Conservation (phyloP, 331 rosid species). For the Acacia concinna region DNA sequence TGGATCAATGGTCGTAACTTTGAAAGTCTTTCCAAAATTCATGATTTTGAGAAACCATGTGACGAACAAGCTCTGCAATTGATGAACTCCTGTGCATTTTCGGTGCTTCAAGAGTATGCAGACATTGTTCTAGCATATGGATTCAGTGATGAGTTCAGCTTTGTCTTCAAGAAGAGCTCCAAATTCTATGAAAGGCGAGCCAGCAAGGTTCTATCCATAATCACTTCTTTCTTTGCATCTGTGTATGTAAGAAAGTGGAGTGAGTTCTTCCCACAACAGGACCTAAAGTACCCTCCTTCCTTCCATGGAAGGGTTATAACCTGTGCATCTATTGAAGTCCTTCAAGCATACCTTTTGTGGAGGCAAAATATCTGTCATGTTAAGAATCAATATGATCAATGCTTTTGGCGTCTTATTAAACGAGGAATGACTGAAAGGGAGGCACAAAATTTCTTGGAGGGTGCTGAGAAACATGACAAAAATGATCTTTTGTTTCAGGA, state of each 20-base stretch:
- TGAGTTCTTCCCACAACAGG: conserved; percentile 55
- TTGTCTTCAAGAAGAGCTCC: conserved; percentile 74
- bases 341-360: conserved; percentile 80
- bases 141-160: conserved; percentile 66
- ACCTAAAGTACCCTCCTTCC: conserved; percentile 55
- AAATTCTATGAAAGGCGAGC: conserved; percentile 74
- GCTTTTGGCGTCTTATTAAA: conserved; percentile 62
- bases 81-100: conserved; percentile 72
- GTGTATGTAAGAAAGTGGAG: conserved; percentile 61
- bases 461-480: conserved; percentile 51
- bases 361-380: conserved; percentile 70
- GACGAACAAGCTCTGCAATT: conserved; percentile 55
- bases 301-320: conserved; percentile 54
- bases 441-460: conserved; percentile 53
- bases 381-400: conserved; percentile 53
- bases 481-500: conserved; percentile 64
- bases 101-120: conserved; percentile 61
- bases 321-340: conserved; percentile 68
- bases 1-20: conserved; percentile 52
- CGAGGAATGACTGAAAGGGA: conserved; percentile 55
- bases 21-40: conserved; percentile 49
- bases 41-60: conserved; percentile 56
- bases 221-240: conserved; percentile 72
- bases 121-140: conserved; percentile 76
- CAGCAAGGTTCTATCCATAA: conserved; percentile 67